phyloP scores from a whole-genome alignment of 1,284 basidiomycete genomes.

The Porphyrellus sp. region DNA sequence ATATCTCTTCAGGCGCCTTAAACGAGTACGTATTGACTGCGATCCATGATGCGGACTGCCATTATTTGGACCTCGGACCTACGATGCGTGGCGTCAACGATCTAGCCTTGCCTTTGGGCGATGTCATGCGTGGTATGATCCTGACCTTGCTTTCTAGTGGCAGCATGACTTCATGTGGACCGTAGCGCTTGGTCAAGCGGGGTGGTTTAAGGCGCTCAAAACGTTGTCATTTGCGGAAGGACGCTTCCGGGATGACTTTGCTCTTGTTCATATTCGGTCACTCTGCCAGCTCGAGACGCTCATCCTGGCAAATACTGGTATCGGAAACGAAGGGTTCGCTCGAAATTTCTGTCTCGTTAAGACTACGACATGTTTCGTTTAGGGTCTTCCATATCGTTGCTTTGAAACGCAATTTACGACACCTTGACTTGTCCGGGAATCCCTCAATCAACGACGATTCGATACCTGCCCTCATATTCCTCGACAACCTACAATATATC shows the following conservation, averaged over 20 bases:
- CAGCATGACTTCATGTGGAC: conserved; percentile 1
- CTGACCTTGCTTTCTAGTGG: not conserved
- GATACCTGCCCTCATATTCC: conserved; percentile 49
- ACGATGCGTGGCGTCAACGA: conserved; percentile 48
- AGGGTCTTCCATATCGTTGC: conserved; percentile 59
- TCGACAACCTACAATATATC: conserved; percentile 47
- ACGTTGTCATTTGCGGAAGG: conserved; percentile 48
- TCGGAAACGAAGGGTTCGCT: conserved; percentile 59
- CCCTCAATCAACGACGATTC: conserved; percentile 52
- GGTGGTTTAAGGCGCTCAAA: conserved; percentile 50
- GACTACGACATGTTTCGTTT: conserved; percentile 3
- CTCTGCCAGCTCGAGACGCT: conserved; percentile 50
- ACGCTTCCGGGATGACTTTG: conserved; percentile 43
- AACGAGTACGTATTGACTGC: conserved; percentile 38
- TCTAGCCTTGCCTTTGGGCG: conserved; percentile 43
- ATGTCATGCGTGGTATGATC: conserved; percentile 45
- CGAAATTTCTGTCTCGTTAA: not conserved
- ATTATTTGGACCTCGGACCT: conserved; percentile 39
- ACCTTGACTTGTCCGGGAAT: conserved; percentile 52
- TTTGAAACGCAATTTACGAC: conserved; percentile 49
- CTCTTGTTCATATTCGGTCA: conserved; percentile 50
- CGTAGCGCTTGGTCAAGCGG: conserved; percentile 49
- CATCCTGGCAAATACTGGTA: conserved; percentile 51
- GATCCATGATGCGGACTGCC: conserved; percentile 41
- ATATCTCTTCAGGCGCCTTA: conserved; percentile 38